Base-by-base conservation (phyloP, 2,329 filamentous ascomycete genomes). In the Coleophoma crateriformis region DNA sequence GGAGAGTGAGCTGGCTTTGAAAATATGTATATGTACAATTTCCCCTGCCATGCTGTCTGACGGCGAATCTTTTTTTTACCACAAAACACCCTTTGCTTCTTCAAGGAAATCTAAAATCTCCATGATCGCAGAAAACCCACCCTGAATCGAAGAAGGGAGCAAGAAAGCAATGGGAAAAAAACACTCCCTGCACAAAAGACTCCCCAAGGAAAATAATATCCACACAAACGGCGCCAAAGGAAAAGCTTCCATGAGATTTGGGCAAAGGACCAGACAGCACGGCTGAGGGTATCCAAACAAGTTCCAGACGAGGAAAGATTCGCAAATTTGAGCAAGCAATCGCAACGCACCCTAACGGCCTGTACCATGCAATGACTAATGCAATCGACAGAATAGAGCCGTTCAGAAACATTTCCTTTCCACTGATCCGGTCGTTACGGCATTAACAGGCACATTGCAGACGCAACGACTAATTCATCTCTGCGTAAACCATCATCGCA, bases 321-420 rank as follows among this genome's bases (percentile, higher is more conserved):
- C 8, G 27, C 27, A 27, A 27, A 27, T 10, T 27, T 27, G 57
- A 47, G 55, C 56, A 56, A 49, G 57, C 22, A 47, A 42, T 48
- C 50, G 53, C 45, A 45, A 50, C 54, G 53, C 59, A 52, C 58
- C 61, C 54, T 50, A 59, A 61, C 54, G 60, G 58, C 55, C 57
- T 57, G 56, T 60, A 57, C 55, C 51, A 61, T 64, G 62, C 61
- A 61, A 59, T 57, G 51, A 62, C 61, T 59, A 56, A 61, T 62
- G 61, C 61, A 64, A 49, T 55, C 53, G 52, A 58, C 58, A 62
- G 56, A 52, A 50, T 46, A 47, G 58, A 45, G 52, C 51, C 49
- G 49, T 42, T 19, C 43, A 55, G 53, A 45, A 53, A 50, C 53
- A 50, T 50, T 49, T 54, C 52, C 54, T 55, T 49, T 51, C 49